Base-by-base conservation (phyloP, 352 stramenopile genomes). In the Pythium dissimile region DNA sequence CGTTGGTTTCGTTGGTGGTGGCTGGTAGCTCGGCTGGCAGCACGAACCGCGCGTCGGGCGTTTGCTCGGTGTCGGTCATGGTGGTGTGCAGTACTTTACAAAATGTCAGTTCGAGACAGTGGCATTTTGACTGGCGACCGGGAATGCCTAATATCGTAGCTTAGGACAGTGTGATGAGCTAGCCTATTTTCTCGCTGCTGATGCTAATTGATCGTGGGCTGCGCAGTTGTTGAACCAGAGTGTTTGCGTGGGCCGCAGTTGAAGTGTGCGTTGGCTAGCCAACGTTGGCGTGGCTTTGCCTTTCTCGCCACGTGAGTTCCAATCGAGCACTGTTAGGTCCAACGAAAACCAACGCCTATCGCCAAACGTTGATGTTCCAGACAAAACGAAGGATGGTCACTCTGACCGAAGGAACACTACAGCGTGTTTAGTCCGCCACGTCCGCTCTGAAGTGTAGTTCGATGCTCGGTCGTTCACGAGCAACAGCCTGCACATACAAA, bases 41-140 rank as follows among this genome's bases (percentile, higher is more conserved):
- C 42, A 18, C 42, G 13, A 51, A 39, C 23, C 51, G 39, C 37
- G 39, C 38, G 39, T 44, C 37, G 28, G 27, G 34, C 9, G 23
- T 43, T 8, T 20, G 45, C 42, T 44, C 39, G 52, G 26, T 7
- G 53, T 61, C 53, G 20, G 42, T 53, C 41, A 53, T 61, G 24
- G 11, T 21, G 34, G 2, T 41, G 3, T 3, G 34, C 15, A 9
- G 34, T 13, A 7, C 35, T 16, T 24, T 44, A 16, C n/a, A 44
- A 20, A 44, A 43, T n/a, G n/a, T n/a, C 3, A 11, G 12, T n/a
- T 30, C 2, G 20, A 31, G 20, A 13, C 26, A 23, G 7, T 15
- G 8, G 18, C 13, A 10, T 35, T 51, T 59, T 59, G 52, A 59
- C 39, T 59, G 52, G 52, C 52, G 39, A 28, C 35, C 9, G n/a